Conservation (phyloP, 345 rosid species). For the Citrus trifoliata region DNA sequence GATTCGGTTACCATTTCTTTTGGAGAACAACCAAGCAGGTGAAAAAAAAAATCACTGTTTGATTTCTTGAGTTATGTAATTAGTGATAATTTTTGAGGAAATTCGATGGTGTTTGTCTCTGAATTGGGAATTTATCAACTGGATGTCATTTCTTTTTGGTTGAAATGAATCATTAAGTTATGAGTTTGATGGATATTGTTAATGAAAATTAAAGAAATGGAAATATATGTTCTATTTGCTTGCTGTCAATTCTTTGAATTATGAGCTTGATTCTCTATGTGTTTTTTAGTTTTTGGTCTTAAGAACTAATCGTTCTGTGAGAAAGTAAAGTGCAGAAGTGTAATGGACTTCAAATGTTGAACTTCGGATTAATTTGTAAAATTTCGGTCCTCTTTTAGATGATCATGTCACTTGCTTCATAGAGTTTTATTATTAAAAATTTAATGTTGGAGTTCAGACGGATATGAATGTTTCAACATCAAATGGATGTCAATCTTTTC, state of each 20-base stretch:
- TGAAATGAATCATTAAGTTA: background rate
- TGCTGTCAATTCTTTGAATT: background rate
- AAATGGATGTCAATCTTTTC: background rate
- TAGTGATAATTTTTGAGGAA: background rate
- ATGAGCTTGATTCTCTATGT: background rate
- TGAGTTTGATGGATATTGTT: background rate
- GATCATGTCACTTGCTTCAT: background rate
- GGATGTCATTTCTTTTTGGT: background rate
- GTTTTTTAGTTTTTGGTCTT: background rate
- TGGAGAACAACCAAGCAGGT: conserved; percentile 47
- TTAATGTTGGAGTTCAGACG: background rate
- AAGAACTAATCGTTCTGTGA: background rate
- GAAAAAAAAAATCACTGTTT: background rate
- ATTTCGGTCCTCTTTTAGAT: background rate
- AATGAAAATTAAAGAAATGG: background rate
- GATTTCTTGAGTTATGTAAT: background rate
- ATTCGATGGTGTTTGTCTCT: background rate
- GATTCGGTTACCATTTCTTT: conserved; percentile 44
- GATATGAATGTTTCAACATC: background rate
- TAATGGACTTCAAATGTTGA: background rate
- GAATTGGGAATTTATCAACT: background rate
- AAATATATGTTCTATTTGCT: background rate
- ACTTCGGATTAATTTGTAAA: background rate
- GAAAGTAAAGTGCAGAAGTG: background rate
- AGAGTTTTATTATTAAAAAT: background rate